Conservation (phyloP, 2,329 filamentous ascomycete genomes). For the Epichloe coenophiala region DNA sequence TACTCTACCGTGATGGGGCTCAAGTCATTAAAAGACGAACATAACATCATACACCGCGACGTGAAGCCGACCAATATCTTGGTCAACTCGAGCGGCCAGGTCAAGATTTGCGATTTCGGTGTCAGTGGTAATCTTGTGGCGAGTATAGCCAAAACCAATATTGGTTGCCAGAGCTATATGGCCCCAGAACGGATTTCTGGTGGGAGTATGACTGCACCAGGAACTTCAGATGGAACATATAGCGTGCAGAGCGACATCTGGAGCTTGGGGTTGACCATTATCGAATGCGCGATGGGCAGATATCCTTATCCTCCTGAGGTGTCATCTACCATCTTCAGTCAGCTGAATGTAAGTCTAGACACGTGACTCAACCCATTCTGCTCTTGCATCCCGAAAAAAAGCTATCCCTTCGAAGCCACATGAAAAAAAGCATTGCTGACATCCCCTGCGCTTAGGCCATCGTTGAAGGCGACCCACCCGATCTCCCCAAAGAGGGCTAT, state of each 20-base stretch:
- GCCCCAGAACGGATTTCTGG: slow-evolving; percentile 90
- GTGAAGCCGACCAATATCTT: slow-evolving; percentile 99
- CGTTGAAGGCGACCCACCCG: slow-evolving; percentile 89
- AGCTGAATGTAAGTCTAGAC: slow-evolving; percentile 63
- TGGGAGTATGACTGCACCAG: slow-evolving; percentile 60
- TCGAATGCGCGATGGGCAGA: slow-evolving; percentile 86
- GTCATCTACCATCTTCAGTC: slow-evolving; percentile 96
- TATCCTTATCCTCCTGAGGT: slow-evolving; percentile 97
- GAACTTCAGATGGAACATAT: slow-evolving; percentile 69
- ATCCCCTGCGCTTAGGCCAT: slow-evolving; percentile 54
- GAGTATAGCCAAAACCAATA: slow-evolving; percentile 96
- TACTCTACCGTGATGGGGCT: slow-evolving; percentile 81
- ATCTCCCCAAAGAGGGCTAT: slow-evolving; percentile 66
- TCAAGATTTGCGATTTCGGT: slow-evolving; percentile 98
- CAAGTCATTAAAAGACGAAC: slow-evolving; percentile 88
- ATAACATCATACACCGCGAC: slow-evolving; percentile 98
- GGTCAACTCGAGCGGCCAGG: slow-evolving; percentile 73
- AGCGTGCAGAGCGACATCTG: slow-evolving; percentile 97
- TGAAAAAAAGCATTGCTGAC: slow-evolving; percentile 4
- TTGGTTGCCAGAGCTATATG: slow-evolving; percentile 99
- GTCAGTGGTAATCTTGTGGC: slow-evolving; percentile 94
- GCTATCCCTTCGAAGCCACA: too few species aligned
- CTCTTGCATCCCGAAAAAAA: neutral
- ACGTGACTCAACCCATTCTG: neutral
- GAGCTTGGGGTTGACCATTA: slow-evolving; percentile 87